These are phyloP conservation scores for Tolypocladium ophioglossoides DNA, from an alignment of 2,329 filamentous ascomycete species.

Conservation along the genomic window DNA sequence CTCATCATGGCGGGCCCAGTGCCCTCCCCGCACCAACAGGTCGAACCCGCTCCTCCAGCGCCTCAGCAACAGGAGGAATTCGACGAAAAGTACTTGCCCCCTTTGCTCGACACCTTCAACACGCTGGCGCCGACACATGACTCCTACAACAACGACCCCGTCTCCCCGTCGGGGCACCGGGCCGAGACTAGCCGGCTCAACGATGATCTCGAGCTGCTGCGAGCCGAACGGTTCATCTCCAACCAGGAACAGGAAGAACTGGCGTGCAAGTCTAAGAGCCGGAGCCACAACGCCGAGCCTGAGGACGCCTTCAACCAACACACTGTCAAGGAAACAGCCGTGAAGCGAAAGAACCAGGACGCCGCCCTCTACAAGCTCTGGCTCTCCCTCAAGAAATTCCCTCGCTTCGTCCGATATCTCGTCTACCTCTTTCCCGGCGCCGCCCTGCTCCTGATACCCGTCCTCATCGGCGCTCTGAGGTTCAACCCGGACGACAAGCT, in stretches of 20 bases:
- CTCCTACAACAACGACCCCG: constrained; percentile 8
- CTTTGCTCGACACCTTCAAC: constrained; percentile 19
- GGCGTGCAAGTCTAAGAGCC: constrained; percentile 13
- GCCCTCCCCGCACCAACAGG: not conserved
- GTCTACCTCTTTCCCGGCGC: constrained; percentile 37
- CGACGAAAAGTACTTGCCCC: constrained; percentile 13
- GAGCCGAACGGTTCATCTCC: constrained; percentile 35
- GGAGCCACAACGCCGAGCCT: constrained; percentile 23
- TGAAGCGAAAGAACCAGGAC: constrained; percentile 20
- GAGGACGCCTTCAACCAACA: constrained; percentile 37
- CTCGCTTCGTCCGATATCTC: constrained; percentile 37
- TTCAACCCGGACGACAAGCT: constrained; percentile 29
- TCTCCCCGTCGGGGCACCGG: constrained; percentile 17
- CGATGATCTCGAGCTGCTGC: constrained; percentile 38
- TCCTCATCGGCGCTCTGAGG: constrained; percentile 32
- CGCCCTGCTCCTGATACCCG: constrained; percentile 32
- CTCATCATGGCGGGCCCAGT: not conserved
- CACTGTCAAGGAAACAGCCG: constrained; percentile 12
- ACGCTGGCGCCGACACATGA: constrained; percentile 14
- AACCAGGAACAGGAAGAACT: constrained; percentile 26
- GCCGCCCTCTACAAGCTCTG: constrained; percentile 29
- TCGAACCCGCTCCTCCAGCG: not conserved
- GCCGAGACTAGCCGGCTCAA: constrained; percentile 28
- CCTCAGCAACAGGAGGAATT: constrained; percentile 5
- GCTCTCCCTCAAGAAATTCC: constrained; percentile 36